Base-by-base conservation (phyloP, 495 filamentous ascomycete genomes). In the Penicillium argentinense region DNA sequence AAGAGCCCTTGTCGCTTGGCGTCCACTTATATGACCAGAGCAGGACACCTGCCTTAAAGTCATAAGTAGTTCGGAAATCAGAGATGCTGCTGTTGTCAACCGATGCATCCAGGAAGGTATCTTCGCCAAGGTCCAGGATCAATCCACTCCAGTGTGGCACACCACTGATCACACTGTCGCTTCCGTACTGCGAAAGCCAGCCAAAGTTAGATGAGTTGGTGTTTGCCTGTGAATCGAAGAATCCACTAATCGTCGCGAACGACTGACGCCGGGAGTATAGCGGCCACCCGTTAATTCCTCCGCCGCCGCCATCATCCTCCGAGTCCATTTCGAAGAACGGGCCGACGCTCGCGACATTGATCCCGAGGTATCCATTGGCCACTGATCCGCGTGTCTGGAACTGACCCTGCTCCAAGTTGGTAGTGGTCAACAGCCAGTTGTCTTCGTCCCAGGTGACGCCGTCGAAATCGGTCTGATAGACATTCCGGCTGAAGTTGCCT, bases 211-310 rank as follows among this genome's bases (percentile, higher is more conserved):
- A 82, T 3, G 77, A 74, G 27, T 82, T 85, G 0, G 77, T 82
- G 25, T 68, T 77, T 1, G 72, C 71, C 60, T 90, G 85, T 7
- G 68, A 62, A 49, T 89, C 77, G 47, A 76, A 90, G 62, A 91
- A 91, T 1, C 87, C 87, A 28, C 81, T 76, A 44, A 91, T 79
- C 0, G 86, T 89, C 3, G 84, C 81, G 60, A 91, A 88, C 1
- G 83, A 78, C 56, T 88, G 83, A 11, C 87, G 72, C 6, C 73
- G 59, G 34, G 82, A 71, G 65, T 81, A 88, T 12, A 91, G 62
- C 5, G 87, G 87, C 87, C 87, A 91, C 5, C 86, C 87, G 53
- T 80, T 86, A 59, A 84, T 82, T 19, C 77, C 76, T 42, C 77
- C 74, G 12, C 66, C 74, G 12, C 66, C 67, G 32, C 53, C 57